Base-by-base conservation (phyloP, 2,329 filamentous ascomycete species). In the Trichoderma citrinoviride region DNA sequence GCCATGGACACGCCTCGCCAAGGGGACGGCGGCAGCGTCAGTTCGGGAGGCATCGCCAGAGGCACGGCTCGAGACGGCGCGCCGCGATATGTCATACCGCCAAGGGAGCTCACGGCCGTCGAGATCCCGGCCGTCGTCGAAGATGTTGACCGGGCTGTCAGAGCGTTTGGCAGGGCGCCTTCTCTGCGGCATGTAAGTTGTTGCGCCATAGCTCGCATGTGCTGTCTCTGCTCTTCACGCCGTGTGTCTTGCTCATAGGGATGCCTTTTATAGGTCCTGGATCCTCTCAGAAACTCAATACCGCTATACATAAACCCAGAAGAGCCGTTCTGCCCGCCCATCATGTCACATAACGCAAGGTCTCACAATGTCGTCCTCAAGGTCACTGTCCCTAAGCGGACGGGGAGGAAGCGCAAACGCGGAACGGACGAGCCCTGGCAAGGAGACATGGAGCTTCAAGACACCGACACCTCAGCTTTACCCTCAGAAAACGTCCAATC, bases 301-400 rank as follows among this genome's bases (percentile, higher is more conserved):
- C 89, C 89, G 2, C 78, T 96, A n/a, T 91, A 90, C 70, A 81
- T 98, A 61, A 87, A 91, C 23, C 91, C 90, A 25, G 85, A 92
- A 68, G 92, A 96, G 75, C 89, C 90, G 3, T 87, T 92, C 71
- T 88, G 90, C 71, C 89, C 90, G 70, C 91, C 91, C 8, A 81
- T 97, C 67, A 81, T 90, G 70, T 97, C 94, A 7, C 88, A 89
- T 47, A 90, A 89, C 73, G 85, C 89, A 37, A 79, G 85, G 21
- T 90, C 92, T 10, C 91, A 93, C 73, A 96, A 97, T 73, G 80
- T 98, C 21, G 83, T 98, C 21, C 82, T 99, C 61, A 93, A 93
- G 74, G 83, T 99, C 63, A 93, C 90, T 0, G 87, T 98, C 1
- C 94, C 95, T 0, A 95, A 89, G 75, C 83, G 92, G 64, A 97